Conservation (phyloP, 345 rosid species). For the Eutrema japonicum region DNA sequence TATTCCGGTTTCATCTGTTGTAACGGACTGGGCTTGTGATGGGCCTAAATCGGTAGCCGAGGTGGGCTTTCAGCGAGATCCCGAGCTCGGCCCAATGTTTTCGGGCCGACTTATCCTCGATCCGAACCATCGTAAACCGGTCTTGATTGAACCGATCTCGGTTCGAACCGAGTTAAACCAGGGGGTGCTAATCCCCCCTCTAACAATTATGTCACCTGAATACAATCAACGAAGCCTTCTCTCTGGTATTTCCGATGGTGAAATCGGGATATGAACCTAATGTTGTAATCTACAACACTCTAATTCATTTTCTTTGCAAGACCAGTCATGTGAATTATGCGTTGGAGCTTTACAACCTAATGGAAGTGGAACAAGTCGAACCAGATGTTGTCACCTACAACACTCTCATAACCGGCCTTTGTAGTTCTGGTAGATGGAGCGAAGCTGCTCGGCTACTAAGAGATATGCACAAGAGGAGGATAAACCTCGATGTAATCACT, state of each 20-base stretch:
- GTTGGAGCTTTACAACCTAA: neutral
- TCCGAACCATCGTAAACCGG: too few relatives aligned
- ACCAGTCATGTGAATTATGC: neutral
- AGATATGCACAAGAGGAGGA: constrained; percentile 22
- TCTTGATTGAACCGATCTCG: too few relatives aligned
- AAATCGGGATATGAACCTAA: constrained; percentile 20
- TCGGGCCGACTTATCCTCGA: too few relatives aligned
- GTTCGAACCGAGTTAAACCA: too few relatives aligned
- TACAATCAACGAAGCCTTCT: neutral
- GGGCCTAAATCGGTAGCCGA: too few relatives aligned
- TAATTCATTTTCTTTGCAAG: constrained; percentile 26
- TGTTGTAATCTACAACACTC: constrained; percentile 20
- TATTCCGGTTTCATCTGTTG: too few relatives aligned
- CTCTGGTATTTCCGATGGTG: neutral
- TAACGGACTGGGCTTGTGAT: too few relatives aligned
- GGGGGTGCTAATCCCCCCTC: too few relatives aligned
- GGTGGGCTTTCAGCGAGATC: too few relatives aligned
- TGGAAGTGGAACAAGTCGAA: neutral
- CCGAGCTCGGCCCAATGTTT: too few relatives aligned
- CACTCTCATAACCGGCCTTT: constrained; percentile 31
- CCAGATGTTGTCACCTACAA: constrained; percentile 30
- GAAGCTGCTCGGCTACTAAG: neutral
- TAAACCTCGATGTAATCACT: constrained; percentile 27
- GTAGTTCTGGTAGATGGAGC: constrained; percentile 5
- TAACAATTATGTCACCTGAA: constrained; percentile 17